These are phyloP conservation scores for Marasmius fiardii DNA, from an alignment of 1,284 basidiomycete genomes.

Conservation along the genomic window DNA sequence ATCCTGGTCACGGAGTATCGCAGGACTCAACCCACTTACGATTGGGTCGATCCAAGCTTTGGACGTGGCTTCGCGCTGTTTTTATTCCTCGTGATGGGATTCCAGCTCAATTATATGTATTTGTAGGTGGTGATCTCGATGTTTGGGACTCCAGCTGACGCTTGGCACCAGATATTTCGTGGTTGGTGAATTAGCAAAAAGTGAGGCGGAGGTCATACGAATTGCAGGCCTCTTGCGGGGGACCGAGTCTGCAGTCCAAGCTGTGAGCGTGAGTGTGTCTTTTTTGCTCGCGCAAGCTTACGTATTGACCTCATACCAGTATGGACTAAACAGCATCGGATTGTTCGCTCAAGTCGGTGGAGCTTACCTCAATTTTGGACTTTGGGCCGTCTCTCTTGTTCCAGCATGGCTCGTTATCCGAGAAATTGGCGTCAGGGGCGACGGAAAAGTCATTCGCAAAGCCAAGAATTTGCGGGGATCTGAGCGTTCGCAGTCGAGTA, in stretches of 20 bases:
- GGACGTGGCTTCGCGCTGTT: slow-evolving; percentile 13
- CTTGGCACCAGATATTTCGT: slow-evolving; percentile 8
- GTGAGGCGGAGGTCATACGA: slow-evolving; percentile 13
- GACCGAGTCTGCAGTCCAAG: slow-evolving; percentile 16
- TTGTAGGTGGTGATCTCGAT: slow-evolving; percentile 4
- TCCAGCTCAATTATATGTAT: slow-evolving; percentile 6
- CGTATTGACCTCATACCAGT: background rate
- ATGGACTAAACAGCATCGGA: slow-evolving; percentile 6
- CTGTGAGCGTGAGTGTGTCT: slow-evolving; percentile 7
- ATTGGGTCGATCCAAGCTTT: slow-evolving; percentile 15
- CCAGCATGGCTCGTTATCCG: slow-evolving; percentile 9
- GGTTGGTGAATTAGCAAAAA: slow-evolving; percentile 7
- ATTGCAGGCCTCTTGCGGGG: slow-evolving; percentile 14
- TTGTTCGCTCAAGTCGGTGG: slow-evolving; percentile 8
- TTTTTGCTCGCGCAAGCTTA: background rate
- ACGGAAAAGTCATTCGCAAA: slow-evolving; percentile 5
- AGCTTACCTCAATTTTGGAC: slow-evolving; percentile 9
- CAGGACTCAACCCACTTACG: slow-evolving; percentile 8
- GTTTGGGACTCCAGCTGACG: background rate
- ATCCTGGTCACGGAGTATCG: slow-evolving; percentile 8
- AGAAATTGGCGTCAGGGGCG: slow-evolving; percentile 7
- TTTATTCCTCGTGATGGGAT: slow-evolving; percentile 7
- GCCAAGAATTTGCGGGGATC: too few relatives aligned
- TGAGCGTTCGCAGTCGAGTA: too few relatives aligned
- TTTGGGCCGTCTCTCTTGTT: slow-evolving; percentile 10